Evolutionary conservation across 129 eudicot genomes (phyloP).

Genomic region (Escallonia herrerae): DNA sequence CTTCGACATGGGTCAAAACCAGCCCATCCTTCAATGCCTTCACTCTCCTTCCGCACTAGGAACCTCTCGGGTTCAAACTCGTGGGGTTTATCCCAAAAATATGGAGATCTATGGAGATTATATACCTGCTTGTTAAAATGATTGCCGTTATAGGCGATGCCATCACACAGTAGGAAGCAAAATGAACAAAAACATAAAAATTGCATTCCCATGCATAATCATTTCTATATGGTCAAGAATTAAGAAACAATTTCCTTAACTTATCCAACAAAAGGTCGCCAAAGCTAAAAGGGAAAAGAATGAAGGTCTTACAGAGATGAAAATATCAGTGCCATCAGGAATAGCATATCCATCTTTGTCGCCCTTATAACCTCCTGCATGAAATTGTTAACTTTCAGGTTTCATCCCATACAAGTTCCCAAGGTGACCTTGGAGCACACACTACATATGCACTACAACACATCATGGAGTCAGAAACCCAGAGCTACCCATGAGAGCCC

Average conservation of each 20-base stretch:
- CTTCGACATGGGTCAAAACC: conserved; percentile 97
- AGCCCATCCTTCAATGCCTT: conserved; percentile 76
- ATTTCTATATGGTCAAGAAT: too few species aligned
- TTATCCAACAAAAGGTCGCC: background rate
- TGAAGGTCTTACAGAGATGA: conserved; percentile 59
- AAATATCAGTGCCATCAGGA: conserved; percentile 87
- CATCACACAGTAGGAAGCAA: background rate
- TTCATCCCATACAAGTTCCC: background rate
- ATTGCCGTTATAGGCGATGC: too few species aligned
- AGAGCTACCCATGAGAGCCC: too few species aligned
- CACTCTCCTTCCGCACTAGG: conserved; percentile 43
- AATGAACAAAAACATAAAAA: background rate
- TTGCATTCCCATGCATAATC: too few species aligned
- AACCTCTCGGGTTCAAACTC: conserved; percentile 94
- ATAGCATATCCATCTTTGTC: conserved; percentile 66
- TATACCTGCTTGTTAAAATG: conserved; percentile 44
- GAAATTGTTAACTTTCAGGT: background rate
- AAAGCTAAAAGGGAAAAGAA: background rate
- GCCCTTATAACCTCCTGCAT: conserved; percentile 85
- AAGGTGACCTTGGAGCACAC: background rate
- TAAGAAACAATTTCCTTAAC: background rate
- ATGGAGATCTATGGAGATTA: conserved; percentile 97
- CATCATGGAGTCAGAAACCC: too few species aligned
- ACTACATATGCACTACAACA: too few species aligned
- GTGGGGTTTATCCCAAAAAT: conserved; percentile 83